These are phyloP conservation scores for Alternaria longipes DNA, from an alignment of 2,329 filamentous ascomycete species.

Conservation along the genomic window DNA sequence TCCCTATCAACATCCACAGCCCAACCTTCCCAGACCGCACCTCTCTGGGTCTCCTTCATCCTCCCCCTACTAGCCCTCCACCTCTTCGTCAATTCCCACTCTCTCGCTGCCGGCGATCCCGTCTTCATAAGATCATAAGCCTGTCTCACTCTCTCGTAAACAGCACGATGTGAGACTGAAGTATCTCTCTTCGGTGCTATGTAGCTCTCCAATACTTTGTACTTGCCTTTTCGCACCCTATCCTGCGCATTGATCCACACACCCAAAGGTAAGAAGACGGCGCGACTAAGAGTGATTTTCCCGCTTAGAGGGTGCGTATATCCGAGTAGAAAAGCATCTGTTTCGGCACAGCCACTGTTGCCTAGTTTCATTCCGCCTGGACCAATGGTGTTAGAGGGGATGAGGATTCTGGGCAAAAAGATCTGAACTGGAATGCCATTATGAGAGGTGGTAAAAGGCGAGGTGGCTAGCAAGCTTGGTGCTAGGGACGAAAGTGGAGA, in stretches of 20 bases:
- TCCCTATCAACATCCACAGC: slow-evolving; percentile 28
- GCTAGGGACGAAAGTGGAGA: slow-evolving; percentile 19
- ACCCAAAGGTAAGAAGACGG: slow-evolving; percentile 36
- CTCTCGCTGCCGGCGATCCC: slow-evolving; percentile 16
- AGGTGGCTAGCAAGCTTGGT: slow-evolving; percentile 23
- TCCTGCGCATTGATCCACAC: slow-evolving; percentile 31
- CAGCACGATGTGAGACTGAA: slow-evolving; percentile 20
- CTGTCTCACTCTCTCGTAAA: slow-evolving; percentile 32
- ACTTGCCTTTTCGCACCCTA: slow-evolving; percentile 21
- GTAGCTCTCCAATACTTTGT: slow-evolving; percentile 38
- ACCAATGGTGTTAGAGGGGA: slow-evolving; percentile 20
- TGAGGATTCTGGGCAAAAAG: slow-evolving; percentile 36
- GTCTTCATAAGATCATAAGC: slow-evolving; percentile 30
- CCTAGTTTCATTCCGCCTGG: slow-evolving; percentile 15
- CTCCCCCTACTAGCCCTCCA: slow-evolving; percentile 35
- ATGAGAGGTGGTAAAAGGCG: slow-evolving; percentile 18
- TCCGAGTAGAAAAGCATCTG: slow-evolving; percentile 45
- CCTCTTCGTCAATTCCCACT: slow-evolving; percentile 43
- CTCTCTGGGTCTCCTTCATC: slow-evolving; percentile 33
- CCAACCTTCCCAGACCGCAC: slow-evolving; percentile 48
- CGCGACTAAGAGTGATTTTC: slow-evolving; percentile 26
- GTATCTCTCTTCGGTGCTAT: not conserved
- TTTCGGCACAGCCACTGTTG: slow-evolving; percentile 20
- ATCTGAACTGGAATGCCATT: slow-evolving; percentile 38
- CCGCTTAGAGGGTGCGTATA: slow-evolving; percentile 20